Base-by-base conservation (phyloP, 148 eudicot genomes). In the Drosera capensis region DNA sequence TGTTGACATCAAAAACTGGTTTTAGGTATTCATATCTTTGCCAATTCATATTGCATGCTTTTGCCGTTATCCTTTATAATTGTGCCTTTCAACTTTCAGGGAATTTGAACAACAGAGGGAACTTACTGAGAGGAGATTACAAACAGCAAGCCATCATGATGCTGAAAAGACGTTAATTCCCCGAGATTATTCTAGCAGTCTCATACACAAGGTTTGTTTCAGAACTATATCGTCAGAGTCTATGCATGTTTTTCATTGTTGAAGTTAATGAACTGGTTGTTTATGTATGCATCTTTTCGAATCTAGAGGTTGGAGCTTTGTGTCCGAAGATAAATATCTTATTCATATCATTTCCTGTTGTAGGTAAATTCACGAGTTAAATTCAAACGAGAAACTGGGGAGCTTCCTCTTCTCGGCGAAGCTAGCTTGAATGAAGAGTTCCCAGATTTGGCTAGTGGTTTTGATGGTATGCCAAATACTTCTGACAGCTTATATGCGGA, bases 21-120 rank as follows among this genome's bases (percentile, higher is more conserved):
- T 92, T 85, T 71, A 81, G 99, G 99, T 85, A 41, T 17, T 41
- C 14, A 14, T 41, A 23, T 20, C 13, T 3, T 18, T 31, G 8
- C 37, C 28, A 41, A 30, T 12, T 20, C 26, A 22, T 48, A 45
- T 54, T 25, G 25, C 28, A 18, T 38, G 38, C 34, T 12, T 54
- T 40, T 37, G 14, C 14, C 7, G 51, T 45, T 29, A 25, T 0
- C 13, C 45, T 64, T 40, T 16, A 29, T 9, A 20, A 46, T 8
- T 9, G 23, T 45, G 41, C 48, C 45, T 46, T 20, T 65, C 43
- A 46, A 41, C 48, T 46, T 72, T 48, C 77, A 92, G 99, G 63
- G 95, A 85, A 54, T 85, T 85, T 61, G 95, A 92, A 78, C 94
- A 85, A 75, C 99, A 81, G 70, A 76, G 88, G 52, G 95, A 82